Evolutionary conservation across 2,329 filamentous ascomycete species (phyloP).

Genomic region (Cordyceps fumosorosea): DNA sequence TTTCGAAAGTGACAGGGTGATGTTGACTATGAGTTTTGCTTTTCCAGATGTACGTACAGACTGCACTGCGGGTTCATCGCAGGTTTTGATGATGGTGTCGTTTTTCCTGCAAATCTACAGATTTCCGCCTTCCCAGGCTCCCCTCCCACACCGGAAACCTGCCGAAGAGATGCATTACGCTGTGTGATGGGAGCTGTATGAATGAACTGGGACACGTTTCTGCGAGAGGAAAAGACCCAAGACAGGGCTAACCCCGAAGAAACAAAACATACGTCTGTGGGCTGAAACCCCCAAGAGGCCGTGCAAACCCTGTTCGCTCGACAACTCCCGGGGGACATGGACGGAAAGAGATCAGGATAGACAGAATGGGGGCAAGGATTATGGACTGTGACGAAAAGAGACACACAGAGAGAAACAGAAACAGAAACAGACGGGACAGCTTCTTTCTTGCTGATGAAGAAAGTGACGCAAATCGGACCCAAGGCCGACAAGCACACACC

Average conservation of each 20-base stretch:
- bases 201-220: neutral
- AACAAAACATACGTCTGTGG: neutral
- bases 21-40: neutral
- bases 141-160: neutral
- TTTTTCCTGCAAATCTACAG: neutral
- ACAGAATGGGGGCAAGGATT: neutral
- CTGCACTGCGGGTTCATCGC: neutral
- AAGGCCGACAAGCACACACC: neutral
- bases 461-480: neutral
- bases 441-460: neutral
- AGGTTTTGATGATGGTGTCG: neutral
- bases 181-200: neutral
- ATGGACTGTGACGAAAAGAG: neutral
- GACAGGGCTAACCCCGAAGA: neutral
- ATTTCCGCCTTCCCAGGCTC: neutral
- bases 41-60: constrained; percentile 1
- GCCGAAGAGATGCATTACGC: neutral
- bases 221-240: neutral
- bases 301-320: constrained; percentile 1
- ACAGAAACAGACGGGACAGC: too few species aligned
- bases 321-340: neutral
- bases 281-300: constrained; percentile 6
- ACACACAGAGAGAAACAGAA: neutral
- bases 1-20: constrained; percentile 7
- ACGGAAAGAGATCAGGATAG: neutral